Evolutionary conservation across 2,329 filamentous ascomycete species (phyloP).

Genomic region (Apiospora marii): DNA sequence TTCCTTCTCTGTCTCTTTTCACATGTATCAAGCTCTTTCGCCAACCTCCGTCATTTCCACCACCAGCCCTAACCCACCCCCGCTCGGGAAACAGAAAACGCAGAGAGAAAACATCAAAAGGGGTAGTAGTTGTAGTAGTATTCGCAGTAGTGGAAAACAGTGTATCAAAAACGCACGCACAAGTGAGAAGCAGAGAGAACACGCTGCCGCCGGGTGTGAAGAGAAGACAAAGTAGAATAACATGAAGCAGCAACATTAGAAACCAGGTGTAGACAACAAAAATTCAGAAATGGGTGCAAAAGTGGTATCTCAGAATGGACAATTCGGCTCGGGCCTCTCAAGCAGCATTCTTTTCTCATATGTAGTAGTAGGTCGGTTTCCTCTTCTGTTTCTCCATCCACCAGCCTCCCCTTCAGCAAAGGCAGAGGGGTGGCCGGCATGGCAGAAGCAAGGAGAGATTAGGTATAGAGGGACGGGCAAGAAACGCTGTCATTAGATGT

Average conservation of each 20-base stretch:
- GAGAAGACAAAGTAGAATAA: conserved; percentile 10
- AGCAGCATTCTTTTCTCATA: conserved; percentile 18
- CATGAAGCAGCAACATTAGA: conserved; percentile 1
- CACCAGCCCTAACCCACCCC: not conserved
- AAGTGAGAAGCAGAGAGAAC: conserved; percentile 7
- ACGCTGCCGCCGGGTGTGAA: conserved; percentile 11
- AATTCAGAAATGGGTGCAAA: conserved; percentile 20
- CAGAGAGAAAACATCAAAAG: not conserved
- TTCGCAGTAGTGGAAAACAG: not conserved
- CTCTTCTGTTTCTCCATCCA: conserved; percentile 1
- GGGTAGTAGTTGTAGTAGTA: conserved; percentile 16
- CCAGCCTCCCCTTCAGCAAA: not conserved
- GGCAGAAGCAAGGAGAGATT: conserved; percentile 12
- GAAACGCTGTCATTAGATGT: conserved; percentile 6
- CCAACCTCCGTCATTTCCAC: not conserved
- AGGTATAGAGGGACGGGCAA: not conserved
- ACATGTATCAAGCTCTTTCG: not conserved
- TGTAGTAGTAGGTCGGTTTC: not conserved
- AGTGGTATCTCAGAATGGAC: conserved; percentile 25
- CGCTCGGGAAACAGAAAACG: not conserved
- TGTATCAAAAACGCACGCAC: conserved; percentile 14
- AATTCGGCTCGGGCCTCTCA: conserved; percentile 21
- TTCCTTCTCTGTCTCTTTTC: conserved; percentile 4
- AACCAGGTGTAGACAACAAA: not conserved
- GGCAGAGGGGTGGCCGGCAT: not conserved